A percentile compares a stretch with the other conserved stretches of the same genome.
Evolutionary conservation across 495 filamentous ascomycete genomes (phyloP).

Genomic region (Tuber brumale): DNA sequence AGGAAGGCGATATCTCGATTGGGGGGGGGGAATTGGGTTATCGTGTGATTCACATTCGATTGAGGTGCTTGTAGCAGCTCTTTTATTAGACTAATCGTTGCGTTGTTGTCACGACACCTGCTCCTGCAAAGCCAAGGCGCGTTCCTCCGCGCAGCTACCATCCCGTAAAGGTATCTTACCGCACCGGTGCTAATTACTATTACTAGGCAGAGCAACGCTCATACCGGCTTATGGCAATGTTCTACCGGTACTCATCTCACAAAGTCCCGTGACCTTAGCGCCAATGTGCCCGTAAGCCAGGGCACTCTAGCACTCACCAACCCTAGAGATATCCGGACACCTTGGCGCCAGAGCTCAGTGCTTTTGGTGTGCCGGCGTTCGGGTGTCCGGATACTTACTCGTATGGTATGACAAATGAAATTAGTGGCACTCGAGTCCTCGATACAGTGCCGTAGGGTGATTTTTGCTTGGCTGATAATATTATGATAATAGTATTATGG

Average conservation of each 20-base stretch:
- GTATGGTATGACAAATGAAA: too few relatives aligned
- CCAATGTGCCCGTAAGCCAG: too few relatives aligned
- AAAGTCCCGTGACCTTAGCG: not conserved
- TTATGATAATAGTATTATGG: too few relatives aligned
- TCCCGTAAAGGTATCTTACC: not conserved
- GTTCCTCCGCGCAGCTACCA: not conserved
- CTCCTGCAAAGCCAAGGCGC: not conserved
- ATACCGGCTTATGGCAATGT: not conserved
- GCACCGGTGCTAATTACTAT: not conserved
- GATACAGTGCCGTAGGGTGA: too few relatives aligned
- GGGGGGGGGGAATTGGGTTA: not conserved
- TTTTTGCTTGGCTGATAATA: not conserved
- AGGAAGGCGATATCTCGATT: not conserved
- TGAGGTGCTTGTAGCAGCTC: not conserved
- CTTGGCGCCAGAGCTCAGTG: too few relatives aligned
- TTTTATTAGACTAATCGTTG: not conserved
- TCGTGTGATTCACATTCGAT: slow-evolving; percentile 3
- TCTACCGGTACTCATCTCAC: too few relatives aligned
- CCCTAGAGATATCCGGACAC: too few relatives aligned
- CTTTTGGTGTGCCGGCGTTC: too few relatives aligned
- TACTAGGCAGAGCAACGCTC: not conserved
- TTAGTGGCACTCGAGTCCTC: too few relatives aligned
- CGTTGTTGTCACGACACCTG: not conserved
- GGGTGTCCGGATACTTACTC: too few relatives aligned
- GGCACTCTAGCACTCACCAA: too few relatives aligned